Conservation (phyloP, 441 rosid species). For the Viola pubescens region DNA sequence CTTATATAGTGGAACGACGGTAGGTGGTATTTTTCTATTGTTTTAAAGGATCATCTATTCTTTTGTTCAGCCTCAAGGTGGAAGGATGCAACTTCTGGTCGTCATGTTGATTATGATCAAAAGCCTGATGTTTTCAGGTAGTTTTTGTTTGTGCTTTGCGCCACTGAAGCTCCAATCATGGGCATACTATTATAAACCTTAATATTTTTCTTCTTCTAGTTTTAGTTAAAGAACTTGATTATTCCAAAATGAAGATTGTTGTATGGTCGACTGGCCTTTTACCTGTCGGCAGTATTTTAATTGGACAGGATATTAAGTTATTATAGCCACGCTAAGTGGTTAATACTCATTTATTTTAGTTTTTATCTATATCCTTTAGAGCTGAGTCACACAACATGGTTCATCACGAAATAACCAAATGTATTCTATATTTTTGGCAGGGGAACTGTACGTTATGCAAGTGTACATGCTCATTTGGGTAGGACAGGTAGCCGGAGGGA, state of each 20-base stretch:
- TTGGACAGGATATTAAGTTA: neutral
- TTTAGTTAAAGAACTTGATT: neutral
- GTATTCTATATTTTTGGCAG: constrained; percentile 15
- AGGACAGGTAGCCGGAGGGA: constrained; percentile 67
- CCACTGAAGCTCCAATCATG: too few relatives aligned
- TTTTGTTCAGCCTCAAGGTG: constrained; percentile 42
- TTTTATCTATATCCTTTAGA: too few relatives aligned
- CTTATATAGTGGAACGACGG: neutral
- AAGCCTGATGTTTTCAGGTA: constrained; percentile 68
- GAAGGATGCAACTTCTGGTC: constrained; percentile 46
- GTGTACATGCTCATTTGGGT: constrained; percentile 67
- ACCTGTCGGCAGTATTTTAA: too few relatives aligned
- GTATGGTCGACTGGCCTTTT: neutral
- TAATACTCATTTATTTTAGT: too few relatives aligned
- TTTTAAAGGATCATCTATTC: neutral
- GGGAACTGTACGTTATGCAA: constrained; percentile 68
- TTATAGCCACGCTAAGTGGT: neutral
- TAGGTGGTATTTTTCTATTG: too few relatives aligned
- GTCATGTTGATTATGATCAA: constrained; percentile 63
- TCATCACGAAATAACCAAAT: too few relatives aligned
- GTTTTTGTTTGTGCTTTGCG: too few relatives aligned
- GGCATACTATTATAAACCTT: neutral
- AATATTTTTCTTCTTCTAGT: neutral
- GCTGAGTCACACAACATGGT: too few relatives aligned
- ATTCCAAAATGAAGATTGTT: neutral